Base-by-base conservation (phyloP, 805 yeast genomes). In the Pichia exigua region DNA sequence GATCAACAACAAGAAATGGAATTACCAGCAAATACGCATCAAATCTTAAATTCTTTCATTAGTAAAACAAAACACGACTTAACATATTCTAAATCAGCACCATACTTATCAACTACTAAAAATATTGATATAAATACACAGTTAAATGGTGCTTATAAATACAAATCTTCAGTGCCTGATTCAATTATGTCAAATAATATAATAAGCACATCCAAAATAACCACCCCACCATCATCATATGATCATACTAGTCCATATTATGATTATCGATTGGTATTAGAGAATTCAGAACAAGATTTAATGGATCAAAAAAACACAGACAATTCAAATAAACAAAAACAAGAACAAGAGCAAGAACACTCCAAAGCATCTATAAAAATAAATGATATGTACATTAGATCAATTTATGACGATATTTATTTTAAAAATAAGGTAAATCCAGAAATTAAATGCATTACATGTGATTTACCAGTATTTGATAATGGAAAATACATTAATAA, bases 221-320 rank as follows among this genome's bases (percentile, higher is more conserved):
- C 45, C 9, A 45, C 52, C 1, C 52, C 49, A 10, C 48, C 45
- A 20, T 49, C 52, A 28, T 49, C 52, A 8, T 15, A 45, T 11
- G 52, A 49, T 41, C 35, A 49, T 32, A 35, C 40, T 30, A 49
- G 48, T 38, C 27, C 47, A 10, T 28, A 41, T n/a, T 49, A 49
- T 42, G 52, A 49, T 30, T 49, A 41, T 41, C 15, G 45, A 32
- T n/a, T 49, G 12, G 47, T 49, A 17, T 20, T 49, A 24, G 35
- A 49, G 6, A 43, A 43, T 13, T 11, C 20, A 15, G 20, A 15
- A 24, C 18, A 42, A 24, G 20, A 22, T 17, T 13, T 20, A 24
- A 15, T 22, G 4, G 15, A 10, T 7, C 4, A 2, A 13, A 45
- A n/a, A 30, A 30, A 30, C 35, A 30, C 35, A 30, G 35, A 30